phyloP scores from a whole-genome alignment of 1,284 basidiomycete genomes.

The Leccinum griseonigrum region DNA sequence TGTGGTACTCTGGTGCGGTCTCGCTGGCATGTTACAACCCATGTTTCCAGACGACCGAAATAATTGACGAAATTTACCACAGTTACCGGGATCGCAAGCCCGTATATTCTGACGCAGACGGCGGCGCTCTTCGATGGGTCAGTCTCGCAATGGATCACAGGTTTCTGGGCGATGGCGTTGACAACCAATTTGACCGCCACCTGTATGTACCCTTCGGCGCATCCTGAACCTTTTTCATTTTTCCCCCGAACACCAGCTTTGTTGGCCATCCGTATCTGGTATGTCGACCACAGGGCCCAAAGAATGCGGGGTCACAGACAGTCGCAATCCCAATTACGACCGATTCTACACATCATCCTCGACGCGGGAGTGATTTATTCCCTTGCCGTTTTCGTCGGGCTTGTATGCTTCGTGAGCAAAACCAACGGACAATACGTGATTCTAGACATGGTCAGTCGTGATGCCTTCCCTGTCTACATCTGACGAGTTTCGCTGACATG shows the following conservation, averaged over 20 bases:
- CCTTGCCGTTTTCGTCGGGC: background rate
- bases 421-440: conserved; percentile 1
- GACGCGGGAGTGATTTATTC: conserved; percentile 1
- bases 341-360: background rate
- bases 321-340: background rate
- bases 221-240: background rate
- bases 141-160: background rate
- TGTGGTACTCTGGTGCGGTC: background rate
- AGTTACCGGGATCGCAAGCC: background rate
- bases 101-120: background rate
- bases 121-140: background rate
- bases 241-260: background rate
- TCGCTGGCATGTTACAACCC: background rate
- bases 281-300: background rate
- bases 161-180: conserved; percentile 1
- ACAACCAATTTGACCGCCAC: background rate
- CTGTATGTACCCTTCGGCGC: background rate
- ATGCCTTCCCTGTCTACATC: background rate
- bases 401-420: background rate
- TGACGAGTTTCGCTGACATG: background rate
- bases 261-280: background rate
- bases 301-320: background rate
- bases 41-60: background rate
- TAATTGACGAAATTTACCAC: background rate
- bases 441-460: background rate